Percentiles rank a stretch among this genome's conserved stretches.
Conservation (phyloP, 2,329 filamentous ascomycete species). For the Fusarium nodosum region DNA sequence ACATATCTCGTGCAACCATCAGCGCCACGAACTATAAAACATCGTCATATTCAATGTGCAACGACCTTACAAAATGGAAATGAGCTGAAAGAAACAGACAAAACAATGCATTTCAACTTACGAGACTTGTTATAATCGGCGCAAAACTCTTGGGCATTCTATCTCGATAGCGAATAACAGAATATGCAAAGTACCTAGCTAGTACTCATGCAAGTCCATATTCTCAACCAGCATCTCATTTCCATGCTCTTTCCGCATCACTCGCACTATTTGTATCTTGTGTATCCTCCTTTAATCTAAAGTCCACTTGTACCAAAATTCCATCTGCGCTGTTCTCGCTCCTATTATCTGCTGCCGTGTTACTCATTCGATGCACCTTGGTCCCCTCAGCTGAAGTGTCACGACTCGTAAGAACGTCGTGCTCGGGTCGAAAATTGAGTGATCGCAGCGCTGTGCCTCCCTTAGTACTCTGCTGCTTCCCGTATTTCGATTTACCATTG, state of each 20-base stretch:
- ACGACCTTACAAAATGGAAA: background rate
- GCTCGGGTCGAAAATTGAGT: conserved; percentile 50
- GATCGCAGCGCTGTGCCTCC: conserved; percentile 51
- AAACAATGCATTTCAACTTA: too few species aligned
- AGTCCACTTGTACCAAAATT: conserved; percentile 56
- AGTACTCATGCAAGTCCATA: background rate
- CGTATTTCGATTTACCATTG: conserved; percentile 44
- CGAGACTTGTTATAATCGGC: background rate
- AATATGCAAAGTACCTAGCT: background rate
- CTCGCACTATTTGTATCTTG: conserved; percentile 15
- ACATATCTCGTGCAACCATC: background rate
- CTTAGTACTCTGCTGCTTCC: conserved; percentile 39
- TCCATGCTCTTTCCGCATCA: conserved; percentile 10
- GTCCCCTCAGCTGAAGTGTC: conserved; percentile 47
- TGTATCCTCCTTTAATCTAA: conserved; percentile 52
- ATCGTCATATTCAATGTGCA: background rate
- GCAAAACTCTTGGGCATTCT: too few species aligned
- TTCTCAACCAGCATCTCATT: background rate
- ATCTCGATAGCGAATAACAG: background rate
- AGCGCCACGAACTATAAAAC: background rate
- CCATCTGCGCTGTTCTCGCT: conserved; percentile 50
- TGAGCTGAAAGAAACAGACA: background rate
- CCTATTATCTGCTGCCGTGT: conserved; percentile 42
- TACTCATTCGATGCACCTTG: conserved; percentile 40
- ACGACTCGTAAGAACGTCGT: conserved; percentile 48